phyloP scores from a whole-genome alignment of 192 early-diverging fungal species.

The Umbelopsis sp. region DNA sequence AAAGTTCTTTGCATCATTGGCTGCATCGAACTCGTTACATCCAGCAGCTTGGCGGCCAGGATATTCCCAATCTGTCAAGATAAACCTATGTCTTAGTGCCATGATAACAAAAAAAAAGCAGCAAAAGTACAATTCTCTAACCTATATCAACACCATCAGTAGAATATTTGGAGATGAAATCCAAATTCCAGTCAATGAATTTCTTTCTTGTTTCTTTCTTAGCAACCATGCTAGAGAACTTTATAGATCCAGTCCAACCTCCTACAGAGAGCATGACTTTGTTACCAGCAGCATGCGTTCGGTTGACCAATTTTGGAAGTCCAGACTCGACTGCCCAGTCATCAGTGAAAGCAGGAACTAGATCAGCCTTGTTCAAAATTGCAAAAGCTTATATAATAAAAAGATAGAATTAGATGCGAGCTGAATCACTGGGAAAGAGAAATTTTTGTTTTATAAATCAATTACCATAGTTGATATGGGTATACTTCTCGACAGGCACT shows the following conservation, averaged over 20 bases:
- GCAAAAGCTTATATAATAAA: constrained; percentile 44
- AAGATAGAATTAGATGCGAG: not conserved
- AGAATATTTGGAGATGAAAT: constrained; percentile 54
- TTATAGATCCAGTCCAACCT: constrained; percentile 78
- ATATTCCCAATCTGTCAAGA: constrained; percentile 63
- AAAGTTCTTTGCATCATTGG: constrained; percentile 61
- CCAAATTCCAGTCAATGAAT: constrained; percentile 61
- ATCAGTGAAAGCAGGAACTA: constrained; percentile 42
- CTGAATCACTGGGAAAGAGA: too few relatives aligned
- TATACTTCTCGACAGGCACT: constrained; percentile 38
- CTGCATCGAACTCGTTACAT: constrained; percentile 51
- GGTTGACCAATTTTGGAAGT: constrained; percentile 48
- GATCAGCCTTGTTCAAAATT: constrained; percentile 46
- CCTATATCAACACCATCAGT: constrained; percentile 66
- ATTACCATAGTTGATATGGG: constrained; percentile 47
- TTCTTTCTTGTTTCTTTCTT: constrained; percentile 49
- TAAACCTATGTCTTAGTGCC: constrained; percentile 33
- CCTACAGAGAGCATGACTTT: constrained; percentile 68
- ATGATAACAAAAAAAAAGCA: constrained; percentile 26
- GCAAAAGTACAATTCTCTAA: constrained; percentile 22
- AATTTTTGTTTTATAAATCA: not conserved
- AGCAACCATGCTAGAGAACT: constrained; percentile 60
- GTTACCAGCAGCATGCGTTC: constrained; percentile 47
- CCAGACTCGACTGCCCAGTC: constrained; percentile 24
- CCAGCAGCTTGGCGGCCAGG: constrained; percentile 58